phyloP scores from a whole-genome alignment of 371 early-diverging fungal species.

The Mucor plumbeus region DNA sequence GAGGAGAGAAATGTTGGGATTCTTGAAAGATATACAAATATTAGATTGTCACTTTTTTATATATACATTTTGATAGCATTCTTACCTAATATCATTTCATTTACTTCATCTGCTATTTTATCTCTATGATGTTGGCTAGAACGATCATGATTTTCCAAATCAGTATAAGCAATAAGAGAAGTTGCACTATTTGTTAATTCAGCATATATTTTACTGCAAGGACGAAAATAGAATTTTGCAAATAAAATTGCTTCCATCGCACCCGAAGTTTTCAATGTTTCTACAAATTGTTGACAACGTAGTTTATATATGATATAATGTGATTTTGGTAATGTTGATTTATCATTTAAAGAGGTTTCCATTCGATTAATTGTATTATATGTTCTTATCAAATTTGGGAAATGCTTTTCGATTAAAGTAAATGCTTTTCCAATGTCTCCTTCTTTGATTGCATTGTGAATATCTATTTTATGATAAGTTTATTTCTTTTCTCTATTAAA shows the following conservation, averaged over 20 bases:
- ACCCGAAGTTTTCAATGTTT: conserved; percentile 17
- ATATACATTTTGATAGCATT: background rate
- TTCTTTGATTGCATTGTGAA: conserved; percentile 31
- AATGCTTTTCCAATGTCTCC: conserved; percentile 44
- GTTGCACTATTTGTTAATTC: conserved; percentile 21
- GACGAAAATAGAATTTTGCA: conserved; percentile 25
- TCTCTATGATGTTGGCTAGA: conserved; percentile 25
- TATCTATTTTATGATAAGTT: conserved; percentile 9
- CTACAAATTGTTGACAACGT: conserved; percentile 11
- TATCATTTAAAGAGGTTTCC: background rate
- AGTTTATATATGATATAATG: conserved; percentile 24
- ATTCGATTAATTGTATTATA: background rate
- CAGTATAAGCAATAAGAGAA: conserved; percentile 20
- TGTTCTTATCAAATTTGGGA: conserved; percentile 37
- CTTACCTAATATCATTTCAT: conserved; percentile 29
- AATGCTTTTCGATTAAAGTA: conserved; percentile 37
- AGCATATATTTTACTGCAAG: conserved; percentile 14
- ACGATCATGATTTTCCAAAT: conserved; percentile 15
- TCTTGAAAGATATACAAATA: background rate
- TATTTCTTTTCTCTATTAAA: background rate
- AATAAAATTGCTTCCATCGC: conserved; percentile 27
- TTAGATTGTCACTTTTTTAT: too few species aligned
- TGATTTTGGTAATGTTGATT: background rate
- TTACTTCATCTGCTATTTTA: conserved; percentile 27
- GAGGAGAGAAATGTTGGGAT: conserved; percentile 11